Evolutionary conservation across 306 rosid species (phyloP).

Genomic region (Dryas octopetala): DNA sequence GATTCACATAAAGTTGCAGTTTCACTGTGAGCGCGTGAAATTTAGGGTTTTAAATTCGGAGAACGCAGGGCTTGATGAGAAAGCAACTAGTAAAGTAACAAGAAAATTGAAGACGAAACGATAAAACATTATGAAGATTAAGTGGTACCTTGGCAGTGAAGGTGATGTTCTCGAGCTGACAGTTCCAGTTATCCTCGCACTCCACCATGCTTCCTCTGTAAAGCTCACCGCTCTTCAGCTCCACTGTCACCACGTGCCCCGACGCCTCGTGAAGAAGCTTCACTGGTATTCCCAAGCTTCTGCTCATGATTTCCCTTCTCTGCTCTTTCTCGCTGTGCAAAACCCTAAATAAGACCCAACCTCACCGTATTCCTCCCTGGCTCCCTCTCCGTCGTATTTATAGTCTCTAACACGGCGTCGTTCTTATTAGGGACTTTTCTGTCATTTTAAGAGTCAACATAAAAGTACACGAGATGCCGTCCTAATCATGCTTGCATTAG

Average conservation of each 20-base stretch:
- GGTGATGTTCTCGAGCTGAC: slow-evolving; percentile 98
- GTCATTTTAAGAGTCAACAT: neutral
- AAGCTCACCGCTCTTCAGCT: slow-evolving; percentile 98
- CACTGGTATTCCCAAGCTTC: slow-evolving; percentile 98
- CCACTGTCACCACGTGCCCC: slow-evolving; percentile 91
- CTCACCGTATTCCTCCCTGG: neutral
- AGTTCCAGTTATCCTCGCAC: slow-evolving; percentile 99
- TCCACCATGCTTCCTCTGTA: slow-evolving; percentile 95
- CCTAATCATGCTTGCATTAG: too few species aligned
- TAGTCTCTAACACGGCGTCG: neutral
- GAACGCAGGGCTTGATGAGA: neutral
- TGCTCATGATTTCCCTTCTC: slow-evolving; percentile 55
- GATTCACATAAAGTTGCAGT: slow-evolving; percentile 8
- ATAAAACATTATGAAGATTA: neutral
- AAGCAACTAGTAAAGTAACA: neutral
- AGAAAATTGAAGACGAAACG: neutral
- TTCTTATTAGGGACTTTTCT: neutral
- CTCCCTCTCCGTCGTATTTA: neutral
- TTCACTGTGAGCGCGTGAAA: neutral
- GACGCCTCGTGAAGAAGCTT: slow-evolving; percentile 98
- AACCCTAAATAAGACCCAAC: slow-evolving; percentile 43
- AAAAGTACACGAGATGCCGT: too few species aligned
- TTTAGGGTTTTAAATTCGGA: slow-evolving; percentile 10
- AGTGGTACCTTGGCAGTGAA: slow-evolving; percentile 86
- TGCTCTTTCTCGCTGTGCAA: slow-evolving; percentile 12